Conservation (phyloP, 148 eudicot species). For the Vaccinium corymbosum region DNA sequence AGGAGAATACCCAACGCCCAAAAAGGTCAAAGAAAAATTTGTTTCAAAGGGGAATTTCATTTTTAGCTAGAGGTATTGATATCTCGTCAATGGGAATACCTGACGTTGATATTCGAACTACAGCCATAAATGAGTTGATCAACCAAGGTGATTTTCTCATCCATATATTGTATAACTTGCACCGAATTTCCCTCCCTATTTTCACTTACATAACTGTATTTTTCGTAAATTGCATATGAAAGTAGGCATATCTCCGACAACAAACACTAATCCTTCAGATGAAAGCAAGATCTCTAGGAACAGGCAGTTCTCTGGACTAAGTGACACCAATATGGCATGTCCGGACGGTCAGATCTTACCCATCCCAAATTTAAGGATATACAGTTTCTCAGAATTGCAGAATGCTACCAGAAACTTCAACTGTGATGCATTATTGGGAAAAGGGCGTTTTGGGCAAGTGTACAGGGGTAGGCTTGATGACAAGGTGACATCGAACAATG, state of each 20-base stretch:
- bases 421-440: not conserved
- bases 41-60: not conserved
- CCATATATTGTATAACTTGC: not conserved
- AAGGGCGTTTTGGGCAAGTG: not conserved
- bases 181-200: not conserved
- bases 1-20: not conserved
- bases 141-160: not conserved
- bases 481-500: not conserved
- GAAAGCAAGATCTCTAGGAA: slow-evolving; percentile 4
- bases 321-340: slow-evolving; percentile 31
- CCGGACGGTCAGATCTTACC: not conserved
- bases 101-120: not conserved
- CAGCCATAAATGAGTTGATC: not conserved
- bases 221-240: not conserved
- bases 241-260: not conserved
- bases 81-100: not conserved
- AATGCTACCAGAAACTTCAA: not conserved
- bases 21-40: not conserved
- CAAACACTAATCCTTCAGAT: not conserved
- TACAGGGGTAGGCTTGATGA: not conserved
- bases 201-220: not conserved
- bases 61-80: not conserved
- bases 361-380: not conserved
- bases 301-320: slow-evolving; percentile 42
- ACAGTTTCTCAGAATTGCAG: not conserved